Conservation (phyloP, 2,329 filamentous ascomycete genomes). For the Rhexocercosporidium sp. region DNA sequence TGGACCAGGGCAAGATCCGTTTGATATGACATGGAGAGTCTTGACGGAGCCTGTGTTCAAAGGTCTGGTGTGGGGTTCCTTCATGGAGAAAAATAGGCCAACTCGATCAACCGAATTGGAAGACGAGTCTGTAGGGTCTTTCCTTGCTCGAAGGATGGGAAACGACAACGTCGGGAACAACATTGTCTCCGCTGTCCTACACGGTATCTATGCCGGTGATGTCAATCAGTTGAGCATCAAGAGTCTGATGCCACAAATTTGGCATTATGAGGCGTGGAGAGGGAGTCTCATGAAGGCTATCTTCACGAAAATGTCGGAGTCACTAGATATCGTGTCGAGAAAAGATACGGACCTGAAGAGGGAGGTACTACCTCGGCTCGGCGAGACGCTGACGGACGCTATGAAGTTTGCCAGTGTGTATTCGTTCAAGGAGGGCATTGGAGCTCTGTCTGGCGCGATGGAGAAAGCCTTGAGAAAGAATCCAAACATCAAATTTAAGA, state of each 20-base stretch:
- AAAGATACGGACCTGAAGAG: slow-evolving; percentile 15
- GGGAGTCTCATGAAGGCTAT: slow-evolving; percentile 26
- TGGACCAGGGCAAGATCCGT: slow-evolving; percentile 45
- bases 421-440: slow-evolving; percentile 64
- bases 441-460: slow-evolving; percentile 62
- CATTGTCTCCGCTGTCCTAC: slow-evolving; percentile 74
- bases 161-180: slow-evolving; percentile 68
- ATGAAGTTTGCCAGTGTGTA: slow-evolving; percentile 46
- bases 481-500: slow-evolving; percentile 65
- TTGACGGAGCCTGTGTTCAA: slow-evolving; percentile 61
- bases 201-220: slow-evolving; percentile 94
- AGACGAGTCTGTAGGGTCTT: slow-evolving; percentile 77
- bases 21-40: slow-evolving; percentile 43
- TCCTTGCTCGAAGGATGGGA: slow-evolving; percentile 59
- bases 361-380: slow-evolving; percentile 17
- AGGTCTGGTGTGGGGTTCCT: slow-evolving; percentile 41
- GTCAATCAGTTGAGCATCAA: slow-evolving; percentile 79
- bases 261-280: slow-evolving; percentile 30
- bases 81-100: slow-evolving; percentile 42
- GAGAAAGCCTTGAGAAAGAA: slow-evolving; percentile 53
- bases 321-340: neutral
- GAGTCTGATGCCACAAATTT: slow-evolving; percentile 51
- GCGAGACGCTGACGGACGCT: slow-evolving; percentile 31
- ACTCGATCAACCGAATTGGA: slow-evolving; percentile 44
- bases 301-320: slow-evolving; percentile 6